A percentile compares a stretch with the other conserved stretches of the same genome.
These are phyloP conservation scores for Rosa chinensis DNA, from an alignment of 306 rosid species.

Conservation along the genomic window DNA sequence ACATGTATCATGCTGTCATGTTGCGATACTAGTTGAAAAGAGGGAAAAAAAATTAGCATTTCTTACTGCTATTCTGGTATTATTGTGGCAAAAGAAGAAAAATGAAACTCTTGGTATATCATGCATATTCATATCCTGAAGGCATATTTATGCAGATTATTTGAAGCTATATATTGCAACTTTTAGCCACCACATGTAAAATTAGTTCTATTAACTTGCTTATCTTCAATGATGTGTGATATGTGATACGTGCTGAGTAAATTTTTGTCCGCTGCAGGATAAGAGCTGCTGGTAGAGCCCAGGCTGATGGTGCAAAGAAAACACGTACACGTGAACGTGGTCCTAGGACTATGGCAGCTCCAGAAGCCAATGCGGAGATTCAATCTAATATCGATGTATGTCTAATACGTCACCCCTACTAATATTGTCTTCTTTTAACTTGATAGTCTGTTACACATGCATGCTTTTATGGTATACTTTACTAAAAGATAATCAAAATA, in stretches of 20 bases:
- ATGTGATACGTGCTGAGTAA: constrained; percentile 13
- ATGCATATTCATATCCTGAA: neutral
- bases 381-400: constrained; percentile 86
- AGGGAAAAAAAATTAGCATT: neutral
- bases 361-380: constrained; percentile 95
- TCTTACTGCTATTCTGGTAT: neutral
- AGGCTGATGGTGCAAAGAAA: constrained; percentile 70
- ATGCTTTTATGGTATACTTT: constrained; percentile 15
- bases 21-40: neutral
- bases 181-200: neutral
- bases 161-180: neutral
- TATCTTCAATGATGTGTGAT: constrained; percentile 9
- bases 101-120: neutral
- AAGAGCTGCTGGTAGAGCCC: constrained; percentile 73
- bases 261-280: constrained; percentile 45
- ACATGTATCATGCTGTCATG: neutral
- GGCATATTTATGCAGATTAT: neutral
- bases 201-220: neutral
- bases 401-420: constrained; percentile 23
- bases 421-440: constrained; percentile 3
- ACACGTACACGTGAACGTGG: constrained; percentile 59
- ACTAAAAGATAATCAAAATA: constrained; percentile 13
- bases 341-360: constrained; percentile 64
- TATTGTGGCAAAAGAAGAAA: neutral
- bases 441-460: constrained; percentile 13